Evolutionary conservation across 169 alveolate species (phyloP).

Genomic region (Babesia bigemina): DNA sequence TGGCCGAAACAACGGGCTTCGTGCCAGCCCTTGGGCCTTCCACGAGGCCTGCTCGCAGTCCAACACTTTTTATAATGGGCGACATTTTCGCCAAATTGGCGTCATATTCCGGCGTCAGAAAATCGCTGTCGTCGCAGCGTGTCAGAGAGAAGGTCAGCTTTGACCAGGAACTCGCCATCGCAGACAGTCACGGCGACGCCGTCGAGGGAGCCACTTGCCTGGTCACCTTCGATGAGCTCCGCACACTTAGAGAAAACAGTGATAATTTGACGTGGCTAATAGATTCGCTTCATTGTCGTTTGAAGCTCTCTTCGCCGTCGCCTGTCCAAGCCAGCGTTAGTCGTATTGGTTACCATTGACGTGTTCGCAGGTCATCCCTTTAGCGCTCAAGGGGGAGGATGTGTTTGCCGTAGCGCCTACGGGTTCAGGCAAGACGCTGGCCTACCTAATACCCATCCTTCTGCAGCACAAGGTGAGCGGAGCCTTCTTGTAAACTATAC

Average conservation of each 20-base stretch:
- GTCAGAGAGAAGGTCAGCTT: slow-evolving; percentile 29
- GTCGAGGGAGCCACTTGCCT: neutral
- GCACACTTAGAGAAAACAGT: slow-evolving; percentile 5
- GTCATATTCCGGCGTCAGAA: slow-evolving; percentile 24
- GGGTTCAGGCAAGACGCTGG: slow-evolving; percentile 82
- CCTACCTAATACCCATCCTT: slow-evolving; percentile 73
- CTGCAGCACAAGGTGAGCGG: slow-evolving; percentile 29
- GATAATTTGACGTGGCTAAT: slow-evolving; percentile 23
- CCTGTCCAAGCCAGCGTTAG: slow-evolving; percentile 41
- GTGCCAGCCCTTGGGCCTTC: neutral
- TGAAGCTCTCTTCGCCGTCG: slow-evolving; percentile 21
- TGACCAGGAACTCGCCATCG: slow-evolving; percentile 27
- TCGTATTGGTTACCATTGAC: neutral
- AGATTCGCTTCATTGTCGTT: neutral
- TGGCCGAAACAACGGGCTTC: neutral
- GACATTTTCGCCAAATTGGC: slow-evolving; percentile 42
- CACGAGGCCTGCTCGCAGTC: neutral
- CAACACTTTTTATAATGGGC: slow-evolving; percentile 13
- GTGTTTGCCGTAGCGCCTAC: slow-evolving; percentile 79
- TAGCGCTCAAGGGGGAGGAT: slow-evolving; percentile 68
- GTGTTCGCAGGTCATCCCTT: slow-evolving; percentile 67
- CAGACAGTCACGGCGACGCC: slow-evolving; percentile 47
- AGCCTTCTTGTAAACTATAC: neutral
- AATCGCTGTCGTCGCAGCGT: slow-evolving; percentile 13
- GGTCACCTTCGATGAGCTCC: slow-evolving; percentile 11